Evolutionary conservation across 495 filamentous ascomycete genomes (phyloP).

Genomic region (Halenospora varia): DNA sequence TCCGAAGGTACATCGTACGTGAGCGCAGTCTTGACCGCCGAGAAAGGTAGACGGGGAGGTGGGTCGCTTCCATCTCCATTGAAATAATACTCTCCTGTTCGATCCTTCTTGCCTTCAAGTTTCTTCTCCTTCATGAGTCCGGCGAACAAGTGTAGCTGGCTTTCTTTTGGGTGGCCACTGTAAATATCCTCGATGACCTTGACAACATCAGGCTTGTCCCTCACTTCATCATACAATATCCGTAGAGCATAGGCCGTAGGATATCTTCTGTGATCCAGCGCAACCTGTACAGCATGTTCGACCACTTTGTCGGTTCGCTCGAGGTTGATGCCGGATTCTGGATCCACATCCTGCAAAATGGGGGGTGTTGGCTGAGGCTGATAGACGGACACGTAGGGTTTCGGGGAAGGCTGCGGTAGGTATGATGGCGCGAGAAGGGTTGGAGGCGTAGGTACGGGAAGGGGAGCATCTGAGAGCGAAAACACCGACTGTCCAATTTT

Average conservation of each 20-base stretch:
- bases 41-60: slow-evolving; percentile 6
- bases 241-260: slow-evolving; percentile 53
- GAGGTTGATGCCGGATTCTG: slow-evolving; percentile 7
- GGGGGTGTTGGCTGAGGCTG: neutral
- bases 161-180: slow-evolving; percentile 39
- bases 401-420: neutral
- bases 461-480: neutral
- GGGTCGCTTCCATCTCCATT: slow-evolving; percentile 28
- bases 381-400: neutral
- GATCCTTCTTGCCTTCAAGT: slow-evolving; percentile 40
- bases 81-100: slow-evolving; percentile 46
- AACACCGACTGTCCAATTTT: neutral
- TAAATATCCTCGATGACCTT: slow-evolving; percentile 43
- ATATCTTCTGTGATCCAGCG: slow-evolving; percentile 41
- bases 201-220: slow-evolving; percentile 25
- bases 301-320: slow-evolving; percentile 33
- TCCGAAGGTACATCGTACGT: neutral
- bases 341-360: slow-evolving; percentile 6
- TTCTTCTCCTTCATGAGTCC: slow-evolving; percentile 40
- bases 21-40: neutral
- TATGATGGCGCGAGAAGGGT: neutral
- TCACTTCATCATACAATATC: slow-evolving; percentile 47
- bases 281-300: slow-evolving; percentile 43
- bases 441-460: neutral
- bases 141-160: slow-evolving; percentile 38